phyloP scores from a whole-genome alignment of 495 filamentous ascomycete genomes.

The Penicillium cinerascens region DNA sequence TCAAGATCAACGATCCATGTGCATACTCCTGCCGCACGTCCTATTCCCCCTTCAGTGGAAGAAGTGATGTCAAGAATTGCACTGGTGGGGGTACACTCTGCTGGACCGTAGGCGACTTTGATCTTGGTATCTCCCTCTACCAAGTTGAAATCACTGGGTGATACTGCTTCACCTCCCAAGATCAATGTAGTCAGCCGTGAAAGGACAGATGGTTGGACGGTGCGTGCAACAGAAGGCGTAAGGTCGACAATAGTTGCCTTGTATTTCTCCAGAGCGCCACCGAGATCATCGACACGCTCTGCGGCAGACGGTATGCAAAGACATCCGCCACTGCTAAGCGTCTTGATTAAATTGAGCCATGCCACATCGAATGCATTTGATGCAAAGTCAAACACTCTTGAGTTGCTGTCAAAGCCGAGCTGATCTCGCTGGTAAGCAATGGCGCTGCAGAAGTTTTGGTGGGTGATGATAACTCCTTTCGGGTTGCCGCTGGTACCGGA shows the following conservation, averaged over 20 bases:
- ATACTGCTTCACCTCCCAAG: constrained; percentile 18
- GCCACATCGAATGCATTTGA: constrained; percentile 20
- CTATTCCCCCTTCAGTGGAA: not conserved
- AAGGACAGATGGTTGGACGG: constrained; percentile 12
- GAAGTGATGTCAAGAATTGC: not conserved
- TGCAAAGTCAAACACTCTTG: constrained; percentile 15
- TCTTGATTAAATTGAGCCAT: constrained; percentile 17
- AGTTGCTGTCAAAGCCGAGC: constrained; percentile 26
- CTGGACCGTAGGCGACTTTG: constrained; percentile 17
- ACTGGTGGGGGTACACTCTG: constrained; percentile 18
- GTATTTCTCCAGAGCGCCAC: constrained; percentile 1
- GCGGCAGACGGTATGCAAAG: constrained; percentile 26
- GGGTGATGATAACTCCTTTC: constrained; percentile 73
- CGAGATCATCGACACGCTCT: constrained; percentile 12
- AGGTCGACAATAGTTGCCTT: constrained; percentile 7
- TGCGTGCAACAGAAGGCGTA: constrained; percentile 10
- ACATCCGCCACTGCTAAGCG: constrained; percentile 21
- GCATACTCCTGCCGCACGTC: not conserved
- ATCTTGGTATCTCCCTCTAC: too few species aligned
- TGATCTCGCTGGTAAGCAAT: constrained; percentile 3
- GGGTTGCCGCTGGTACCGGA: constrained; percentile 76
- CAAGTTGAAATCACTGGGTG: too few species aligned
- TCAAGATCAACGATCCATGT: constrained; percentile 41
- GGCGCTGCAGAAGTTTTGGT: constrained; percentile 53
- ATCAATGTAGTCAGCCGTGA: constrained; percentile 15